Evolutionary conservation across 345 rosid species (phyloP).

Genomic region (Anacardium occidentale): DNA sequence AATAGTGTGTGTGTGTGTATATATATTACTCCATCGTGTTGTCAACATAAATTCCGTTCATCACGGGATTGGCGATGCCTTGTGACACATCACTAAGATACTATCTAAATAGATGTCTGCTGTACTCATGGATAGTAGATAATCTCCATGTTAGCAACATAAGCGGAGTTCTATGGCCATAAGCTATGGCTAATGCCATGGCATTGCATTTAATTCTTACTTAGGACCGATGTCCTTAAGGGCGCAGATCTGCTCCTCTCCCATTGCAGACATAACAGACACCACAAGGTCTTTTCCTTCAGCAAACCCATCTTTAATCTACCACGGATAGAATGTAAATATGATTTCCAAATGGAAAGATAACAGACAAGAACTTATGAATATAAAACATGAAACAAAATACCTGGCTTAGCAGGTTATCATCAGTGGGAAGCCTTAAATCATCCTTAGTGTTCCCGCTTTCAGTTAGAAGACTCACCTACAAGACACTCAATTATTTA

Average conservation of each 20-base stretch:
- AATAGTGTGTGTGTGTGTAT: constrained; percentile 5
- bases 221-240: constrained; percentile 72
- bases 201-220: constrained; percentile 33
- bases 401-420: constrained; percentile 61
- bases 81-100: constrained; percentile 19
- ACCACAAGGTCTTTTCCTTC: constrained; percentile 74
- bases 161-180: constrained; percentile 11
- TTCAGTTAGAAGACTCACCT: too few relatives aligned
- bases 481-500: too few relatives aligned
- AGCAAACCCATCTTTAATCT: constrained; percentile 63
- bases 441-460: constrained; percentile 56
- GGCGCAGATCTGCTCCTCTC: constrained; percentile 67
- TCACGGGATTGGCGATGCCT: constrained; percentile 14
- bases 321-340: background rate
- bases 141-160: too few relatives aligned
- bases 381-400: background rate
- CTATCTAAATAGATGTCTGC: constrained; percentile 21
- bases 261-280: constrained; percentile 66
- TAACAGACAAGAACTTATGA: background rate
- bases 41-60: constrained; percentile 14
- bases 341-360: background rate
- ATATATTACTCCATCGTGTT: constrained; percentile 19
- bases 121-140: constrained; percentile 5
- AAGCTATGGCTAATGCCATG: constrained; percentile 26
- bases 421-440: constrained; percentile 74